Evolutionary conservation across 2,329 filamentous ascomycete genomes (phyloP).

Genomic region (Epichloe glyceriae): DNA sequence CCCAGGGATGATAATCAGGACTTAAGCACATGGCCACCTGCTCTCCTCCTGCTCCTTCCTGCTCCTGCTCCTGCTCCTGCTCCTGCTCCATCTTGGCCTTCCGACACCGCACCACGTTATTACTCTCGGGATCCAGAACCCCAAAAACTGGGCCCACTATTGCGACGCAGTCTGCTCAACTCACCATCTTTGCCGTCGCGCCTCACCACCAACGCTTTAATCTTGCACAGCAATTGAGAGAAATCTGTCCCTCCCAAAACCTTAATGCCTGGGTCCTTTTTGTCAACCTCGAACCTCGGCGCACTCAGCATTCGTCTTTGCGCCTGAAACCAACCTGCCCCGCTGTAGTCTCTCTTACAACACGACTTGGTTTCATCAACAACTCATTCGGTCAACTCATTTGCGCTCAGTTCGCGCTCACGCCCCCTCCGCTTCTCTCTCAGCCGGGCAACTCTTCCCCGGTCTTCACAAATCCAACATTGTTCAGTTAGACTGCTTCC

Average conservation of each 20-base stretch:
- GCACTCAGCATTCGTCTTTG: no score
- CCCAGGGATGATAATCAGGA: no score
- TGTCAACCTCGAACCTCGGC: no score
- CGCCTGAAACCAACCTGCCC: no score
- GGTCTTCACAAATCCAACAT: neutral
- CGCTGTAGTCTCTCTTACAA: no score
- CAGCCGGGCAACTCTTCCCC: neutral
- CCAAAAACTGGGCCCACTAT: neutral
- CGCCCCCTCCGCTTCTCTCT: neutral
- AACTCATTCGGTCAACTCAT: no score
- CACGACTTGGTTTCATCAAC: no score
- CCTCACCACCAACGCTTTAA: neutral
- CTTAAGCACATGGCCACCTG: neutral
- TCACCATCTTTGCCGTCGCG: neutral
- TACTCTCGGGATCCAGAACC: neutral
- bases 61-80: neutral
- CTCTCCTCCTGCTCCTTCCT: neutral
- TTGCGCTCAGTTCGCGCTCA: no score
- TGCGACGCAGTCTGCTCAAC: neutral
- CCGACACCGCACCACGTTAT: neutral
- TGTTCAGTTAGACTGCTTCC: neutral
- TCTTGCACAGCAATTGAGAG: neutral
- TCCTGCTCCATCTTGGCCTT: neutral
- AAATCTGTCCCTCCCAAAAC: neutral
- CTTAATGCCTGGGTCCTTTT: neutral